Conservation (phyloP, 164 flowering plant genomes). For the Protea cynaroides region DNA sequence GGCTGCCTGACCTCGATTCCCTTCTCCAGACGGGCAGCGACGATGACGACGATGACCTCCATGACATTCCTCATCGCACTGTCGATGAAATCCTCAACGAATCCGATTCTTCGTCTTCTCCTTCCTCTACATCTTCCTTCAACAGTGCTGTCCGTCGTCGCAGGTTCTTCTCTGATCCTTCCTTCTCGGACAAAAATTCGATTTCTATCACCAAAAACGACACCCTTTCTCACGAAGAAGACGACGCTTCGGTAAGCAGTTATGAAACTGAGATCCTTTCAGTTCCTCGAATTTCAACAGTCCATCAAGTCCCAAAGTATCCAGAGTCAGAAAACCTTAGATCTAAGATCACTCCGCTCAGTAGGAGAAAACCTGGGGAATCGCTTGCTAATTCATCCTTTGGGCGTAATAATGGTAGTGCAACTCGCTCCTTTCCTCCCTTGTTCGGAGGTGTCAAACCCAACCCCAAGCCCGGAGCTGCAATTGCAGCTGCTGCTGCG, state of each 20-base stretch:
- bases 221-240: constrained; percentile 8
- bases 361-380: constrained; percentile 22
- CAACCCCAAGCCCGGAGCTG: constrained; percentile 91
- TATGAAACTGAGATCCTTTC: constrained; percentile 10
- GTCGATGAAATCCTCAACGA: constrained; percentile 82
- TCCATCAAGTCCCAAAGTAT: constrained; percentile 8
- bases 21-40: constrained; percentile 37
- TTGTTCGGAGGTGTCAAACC: constrained; percentile 54
- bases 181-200: constrained; percentile 4
- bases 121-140: constrained; percentile 28
- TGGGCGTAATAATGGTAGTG: constrained; percentile 17
- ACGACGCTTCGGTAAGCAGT: constrained; percentile 13
- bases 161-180: constrained; percentile 4
- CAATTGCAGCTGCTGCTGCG: constrained; percentile 93
- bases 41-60: constrained; percentile 26
- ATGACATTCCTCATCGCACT: constrained; percentile 40
- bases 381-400: constrained; percentile 20
- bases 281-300: constrained; percentile 6
- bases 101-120: constrained; percentile 48
- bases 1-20: constrained; percentile 72
- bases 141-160: constrained; percentile 2
- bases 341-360: constrained; percentile 5
- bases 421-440: constrained; percentile 22
- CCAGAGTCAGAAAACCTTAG: constrained; percentile 2
- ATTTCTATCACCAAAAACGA: constrained; percentile 5